phyloP scores from a whole-genome alignment of 2,329 filamentous ascomycete species.

The Epichloe festucae region DNA sequence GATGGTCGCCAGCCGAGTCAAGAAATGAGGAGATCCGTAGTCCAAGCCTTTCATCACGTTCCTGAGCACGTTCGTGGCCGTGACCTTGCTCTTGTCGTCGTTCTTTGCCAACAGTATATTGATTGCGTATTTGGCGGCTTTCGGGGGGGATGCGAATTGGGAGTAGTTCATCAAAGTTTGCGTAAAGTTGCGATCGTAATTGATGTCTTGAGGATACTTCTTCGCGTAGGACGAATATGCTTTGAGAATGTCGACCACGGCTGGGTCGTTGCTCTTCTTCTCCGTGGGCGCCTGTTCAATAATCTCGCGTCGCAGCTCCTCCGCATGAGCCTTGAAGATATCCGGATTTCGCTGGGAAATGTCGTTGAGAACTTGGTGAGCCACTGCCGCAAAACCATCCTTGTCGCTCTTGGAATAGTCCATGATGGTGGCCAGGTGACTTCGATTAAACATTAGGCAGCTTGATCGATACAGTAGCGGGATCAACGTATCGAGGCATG shows the following conservation, averaged over 20 bases:
- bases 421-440: constrained; percentile 83
- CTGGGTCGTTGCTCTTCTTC: constrained; percentile 52
- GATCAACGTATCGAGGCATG: constrained; percentile 64
- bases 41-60: constrained; percentile 62
- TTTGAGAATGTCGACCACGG: constrained; percentile 81
- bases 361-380: constrained; percentile 81
- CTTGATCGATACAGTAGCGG: constrained; percentile 75
- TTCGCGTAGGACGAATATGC: constrained; percentile 86
- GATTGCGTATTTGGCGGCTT: constrained; percentile 85
- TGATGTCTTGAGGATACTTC: constrained; percentile 73
- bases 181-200: constrained; percentile 65
- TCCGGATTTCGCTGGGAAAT: constrained; percentile 83
- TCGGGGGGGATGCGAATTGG: constrained; percentile 65
- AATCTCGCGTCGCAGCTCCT: constrained; percentile 78
- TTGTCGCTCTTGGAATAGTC: constrained; percentile 76
- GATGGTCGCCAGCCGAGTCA: constrained; percentile 60
- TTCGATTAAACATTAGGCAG: constrained; percentile 83
- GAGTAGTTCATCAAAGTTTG: constrained; percentile 75
- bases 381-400: constrained; percentile 60
- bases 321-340: constrained; percentile 84
- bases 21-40: constrained; percentile 60
- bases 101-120: constrained; percentile 71
- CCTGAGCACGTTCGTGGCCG: constrained; percentile 69
- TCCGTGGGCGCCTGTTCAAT: constrained; percentile 66
- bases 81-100: constrained; percentile 64